Conservation (phyloP, 768 basidiomycete genomes). For the Lactarius sp. region DNA sequence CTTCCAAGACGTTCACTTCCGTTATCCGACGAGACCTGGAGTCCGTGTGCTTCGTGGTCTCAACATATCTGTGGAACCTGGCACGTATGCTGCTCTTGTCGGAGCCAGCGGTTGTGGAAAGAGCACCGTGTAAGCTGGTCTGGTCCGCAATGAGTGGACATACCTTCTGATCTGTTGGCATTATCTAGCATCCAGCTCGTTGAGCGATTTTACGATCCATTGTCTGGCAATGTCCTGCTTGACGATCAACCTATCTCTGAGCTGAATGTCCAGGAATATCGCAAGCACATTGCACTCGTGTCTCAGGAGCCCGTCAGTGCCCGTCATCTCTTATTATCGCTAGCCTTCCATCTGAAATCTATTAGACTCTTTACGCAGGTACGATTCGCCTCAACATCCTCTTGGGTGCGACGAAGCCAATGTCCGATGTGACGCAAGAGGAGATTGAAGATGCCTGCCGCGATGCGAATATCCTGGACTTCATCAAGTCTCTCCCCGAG, state of each 20-base stretch:
- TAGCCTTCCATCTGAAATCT: not conserved
- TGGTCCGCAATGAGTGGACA: not conserved
- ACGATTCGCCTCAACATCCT: conserved; percentile 84
- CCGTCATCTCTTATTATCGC: conserved; percentile 13
- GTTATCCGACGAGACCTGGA: conserved; percentile 79
- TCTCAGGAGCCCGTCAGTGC: conserved; percentile 67
- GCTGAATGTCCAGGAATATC: conserved; percentile 78
- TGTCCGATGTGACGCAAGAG: conserved; percentile 69
- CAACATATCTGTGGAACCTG: conserved; percentile 61
- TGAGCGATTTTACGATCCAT: conserved; percentile 76
- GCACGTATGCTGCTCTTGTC: conserved; percentile 73
- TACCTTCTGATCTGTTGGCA: not conserved
- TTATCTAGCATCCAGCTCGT: conserved; percentile 61
- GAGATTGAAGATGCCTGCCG: conserved; percentile 86
- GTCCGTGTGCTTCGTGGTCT: conserved; percentile 79
- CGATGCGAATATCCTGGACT: conserved; percentile 84
- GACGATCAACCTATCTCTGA: conserved; percentile 68
- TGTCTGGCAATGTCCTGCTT: conserved; percentile 56
- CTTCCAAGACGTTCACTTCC: conserved; percentile 75
- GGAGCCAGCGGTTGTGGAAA: conserved; percentile 77
- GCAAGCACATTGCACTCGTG: conserved; percentile 80
- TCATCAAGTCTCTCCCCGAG: conserved; percentile 77
- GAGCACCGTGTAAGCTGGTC: conserved; percentile 58
- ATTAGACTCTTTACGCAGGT: conserved; percentile 71
- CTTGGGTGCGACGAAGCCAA: conserved; percentile 73